phyloP scores from a whole-genome alignment of 2,329 filamentous ascomycete species.

The Alternaria sp. region DNA sequence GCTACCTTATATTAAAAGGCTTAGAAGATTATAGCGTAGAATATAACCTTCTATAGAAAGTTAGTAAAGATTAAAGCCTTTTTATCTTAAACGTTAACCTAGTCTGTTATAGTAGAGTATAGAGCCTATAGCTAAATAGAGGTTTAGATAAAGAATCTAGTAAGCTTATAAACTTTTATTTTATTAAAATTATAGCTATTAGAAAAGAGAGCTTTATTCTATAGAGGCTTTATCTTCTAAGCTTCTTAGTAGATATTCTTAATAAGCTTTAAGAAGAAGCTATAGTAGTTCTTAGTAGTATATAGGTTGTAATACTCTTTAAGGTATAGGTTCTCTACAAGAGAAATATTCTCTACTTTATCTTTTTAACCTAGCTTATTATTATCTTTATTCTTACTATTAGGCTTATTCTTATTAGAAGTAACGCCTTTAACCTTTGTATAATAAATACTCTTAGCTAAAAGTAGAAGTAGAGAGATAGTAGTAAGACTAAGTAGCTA shows the following conservation, averaged over 20 bases:
- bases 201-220: neutral
- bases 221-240: neutral
- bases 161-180: neutral
- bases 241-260: neutral
- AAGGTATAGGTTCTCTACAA: neutral
- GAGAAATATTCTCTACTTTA: neutral
- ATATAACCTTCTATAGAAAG: neutral
- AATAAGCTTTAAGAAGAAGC: neutral
- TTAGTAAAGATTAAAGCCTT: neutral
- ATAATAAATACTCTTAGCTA: neutral
- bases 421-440: neutral
- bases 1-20: neutral
- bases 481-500: neutral
- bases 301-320: neutral
- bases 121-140: neutral
- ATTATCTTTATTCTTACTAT: neutral
- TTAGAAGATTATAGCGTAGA: neutral
- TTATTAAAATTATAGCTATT: neutral
- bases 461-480: neutral
- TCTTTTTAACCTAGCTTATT: neutral
- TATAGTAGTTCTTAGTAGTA: neutral
- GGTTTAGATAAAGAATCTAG: neutral
- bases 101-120: neutral
- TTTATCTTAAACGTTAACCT: neutral
- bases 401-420: neutral